These are phyloP conservation scores for Clonostachys sp. DNA, from an alignment of 2,329 filamentous ascomycete species.

Conservation along the genomic window DNA sequence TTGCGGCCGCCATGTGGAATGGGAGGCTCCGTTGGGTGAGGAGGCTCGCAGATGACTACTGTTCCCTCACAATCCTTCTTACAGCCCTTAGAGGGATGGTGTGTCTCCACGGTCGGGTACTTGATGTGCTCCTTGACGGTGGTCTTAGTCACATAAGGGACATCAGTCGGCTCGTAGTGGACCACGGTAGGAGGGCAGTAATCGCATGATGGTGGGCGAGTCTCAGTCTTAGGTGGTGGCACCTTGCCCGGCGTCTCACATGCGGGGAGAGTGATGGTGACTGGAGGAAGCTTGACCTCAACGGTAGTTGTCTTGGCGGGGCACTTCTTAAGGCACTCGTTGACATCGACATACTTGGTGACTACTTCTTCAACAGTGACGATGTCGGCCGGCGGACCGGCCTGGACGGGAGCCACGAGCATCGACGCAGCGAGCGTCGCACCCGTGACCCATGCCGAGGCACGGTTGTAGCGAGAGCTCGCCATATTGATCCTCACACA, in stretches of 20 bases:
- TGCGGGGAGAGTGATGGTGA: conserved; percentile 14
- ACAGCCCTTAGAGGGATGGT: conserved; percentile 4
- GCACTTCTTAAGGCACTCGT: no score
- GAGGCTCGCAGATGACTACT: conserved; percentile 15
- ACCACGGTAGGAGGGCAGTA: conserved; percentile 15
- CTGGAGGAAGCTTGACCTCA: background rate
- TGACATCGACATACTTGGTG: no score
- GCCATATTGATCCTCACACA: no score
- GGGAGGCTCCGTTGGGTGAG: background rate
- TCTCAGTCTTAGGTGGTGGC: conserved; percentile 1
- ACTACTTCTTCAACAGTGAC: no score
- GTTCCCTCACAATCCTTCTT: conserved; percentile 11
- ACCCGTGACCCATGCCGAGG: no score
- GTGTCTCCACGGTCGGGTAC: conserved; percentile 11
- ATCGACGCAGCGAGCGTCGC: no score
- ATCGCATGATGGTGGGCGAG: conserved; percentile 5
- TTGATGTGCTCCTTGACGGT: conserved; percentile 4
- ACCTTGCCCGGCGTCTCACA: conserved; percentile 8
- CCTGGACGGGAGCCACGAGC: no score
- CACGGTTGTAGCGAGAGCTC: no score
- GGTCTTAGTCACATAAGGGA: conserved; percentile 13
- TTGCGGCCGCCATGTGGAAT: background rate
- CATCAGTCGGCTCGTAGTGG: conserved; percentile 13
- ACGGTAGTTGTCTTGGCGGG: no score
- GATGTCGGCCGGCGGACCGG: no score